Evolutionary conservation across 2,329 filamentous ascomycete species (phyloP).

Genomic region (Talaromyces albobiverticillius): DNA sequence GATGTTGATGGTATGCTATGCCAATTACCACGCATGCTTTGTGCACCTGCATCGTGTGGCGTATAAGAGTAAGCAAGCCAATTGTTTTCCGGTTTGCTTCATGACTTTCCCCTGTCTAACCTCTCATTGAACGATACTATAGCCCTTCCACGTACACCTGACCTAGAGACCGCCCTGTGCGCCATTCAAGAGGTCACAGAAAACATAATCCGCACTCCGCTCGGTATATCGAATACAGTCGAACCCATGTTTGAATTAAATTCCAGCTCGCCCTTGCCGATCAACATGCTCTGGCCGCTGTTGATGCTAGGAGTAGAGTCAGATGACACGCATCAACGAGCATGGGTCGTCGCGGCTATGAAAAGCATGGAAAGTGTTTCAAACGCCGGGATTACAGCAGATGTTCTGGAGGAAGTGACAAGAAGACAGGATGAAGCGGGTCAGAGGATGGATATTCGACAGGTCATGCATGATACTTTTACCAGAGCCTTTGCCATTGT

Average conservation of each 20-base stretch:
- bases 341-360: slow-evolving; percentile 53
- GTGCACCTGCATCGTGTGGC: slow-evolving; percentile 58
- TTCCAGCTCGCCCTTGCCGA: slow-evolving; percentile 40
- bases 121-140: slow-evolving; percentile 17
- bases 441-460: slow-evolving; percentile 37
- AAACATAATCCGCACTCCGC: slow-evolving; percentile 2
- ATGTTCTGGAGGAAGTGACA: slow-evolving; percentile 40
- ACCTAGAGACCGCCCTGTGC: slow-evolving; percentile 21
- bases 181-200: slow-evolving; percentile 11
- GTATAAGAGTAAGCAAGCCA: slow-evolving; percentile 35
- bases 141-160: slow-evolving; percentile 51
- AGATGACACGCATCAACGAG: slow-evolving; percentile 46
- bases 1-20: slow-evolving; percentile 55
- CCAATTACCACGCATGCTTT: slow-evolving; percentile 57
- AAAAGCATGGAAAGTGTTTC: slow-evolving; percentile 36
- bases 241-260: slow-evolving; percentile 24
- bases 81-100: neutral
- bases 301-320: slow-evolving; percentile 57
- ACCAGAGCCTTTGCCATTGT: slow-evolving; percentile 55
- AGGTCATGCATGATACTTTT: slow-evolving; percentile 44
- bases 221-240: neutral
- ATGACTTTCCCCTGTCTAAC: neutral
- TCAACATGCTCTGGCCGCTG: slow-evolving; percentile 58
- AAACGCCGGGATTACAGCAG: slow-evolving; percentile 39
- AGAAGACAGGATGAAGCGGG: slow-evolving; percentile 35